Conservation (phyloP, 2,329 filamentous ascomycete species). For the Fusarium denticulatum region DNA sequence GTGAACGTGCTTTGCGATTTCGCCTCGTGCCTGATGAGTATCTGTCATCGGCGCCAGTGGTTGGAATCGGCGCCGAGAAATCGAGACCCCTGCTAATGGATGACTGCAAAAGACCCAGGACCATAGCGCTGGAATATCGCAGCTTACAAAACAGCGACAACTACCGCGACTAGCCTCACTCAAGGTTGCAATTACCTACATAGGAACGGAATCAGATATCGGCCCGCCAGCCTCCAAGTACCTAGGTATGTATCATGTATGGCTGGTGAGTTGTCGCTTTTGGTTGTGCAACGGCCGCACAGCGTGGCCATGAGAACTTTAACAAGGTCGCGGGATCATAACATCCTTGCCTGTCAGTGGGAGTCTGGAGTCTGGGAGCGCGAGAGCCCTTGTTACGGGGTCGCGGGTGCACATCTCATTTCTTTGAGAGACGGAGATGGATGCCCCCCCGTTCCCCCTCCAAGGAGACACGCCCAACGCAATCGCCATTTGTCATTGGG, state of each 20-base stretch:
- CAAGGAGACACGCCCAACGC: background rate
- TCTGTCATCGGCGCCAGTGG: conserved; percentile 27
- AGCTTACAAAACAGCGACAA: background rate
- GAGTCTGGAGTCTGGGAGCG: background rate
- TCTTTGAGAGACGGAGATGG: conserved; percentile 1
- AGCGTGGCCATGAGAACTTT: conserved; percentile 16
- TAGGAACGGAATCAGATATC: background rate
- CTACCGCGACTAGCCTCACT: background rate
- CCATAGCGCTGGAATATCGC: conserved; percentile 1
- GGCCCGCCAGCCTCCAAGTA: background rate
- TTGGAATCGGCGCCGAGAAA: conserved; percentile 26
- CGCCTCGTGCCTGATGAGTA: conserved; percentile 12
- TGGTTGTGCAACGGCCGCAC: conserved; percentile 17
- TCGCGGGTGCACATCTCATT: background rate
- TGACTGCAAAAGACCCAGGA: background rate
- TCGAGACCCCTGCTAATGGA: background rate
- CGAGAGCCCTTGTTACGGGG: background rate
- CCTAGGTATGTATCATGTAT: background rate
- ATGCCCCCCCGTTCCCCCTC: background rate
- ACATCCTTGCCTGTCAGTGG: conserved; percentile 17
- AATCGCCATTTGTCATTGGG: conserved; percentile 19
- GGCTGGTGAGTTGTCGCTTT: background rate
- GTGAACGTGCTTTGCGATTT: background rate
- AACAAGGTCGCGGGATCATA: conserved; percentile 15
- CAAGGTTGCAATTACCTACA: background rate